These are phyloP conservation scores for Pulveroboletus sp. DNA, from an alignment of 768 basidiomycete species.

Conservation along the genomic window DNA sequence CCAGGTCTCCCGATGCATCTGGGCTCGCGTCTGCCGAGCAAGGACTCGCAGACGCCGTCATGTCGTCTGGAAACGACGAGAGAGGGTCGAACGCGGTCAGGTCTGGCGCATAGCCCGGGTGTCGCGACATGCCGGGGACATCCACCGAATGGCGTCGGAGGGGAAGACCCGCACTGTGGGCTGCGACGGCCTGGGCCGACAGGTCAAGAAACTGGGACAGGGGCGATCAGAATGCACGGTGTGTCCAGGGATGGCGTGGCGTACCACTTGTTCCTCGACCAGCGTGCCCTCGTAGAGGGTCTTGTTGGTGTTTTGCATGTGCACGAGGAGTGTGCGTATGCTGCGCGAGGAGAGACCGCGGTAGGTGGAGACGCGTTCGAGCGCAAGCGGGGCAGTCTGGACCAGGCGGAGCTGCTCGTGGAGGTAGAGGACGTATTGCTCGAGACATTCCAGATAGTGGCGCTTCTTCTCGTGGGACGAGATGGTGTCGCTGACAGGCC, in stretches of 20 bases:
- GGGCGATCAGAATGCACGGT: not conserved
- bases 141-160: slow-evolving; percentile 33
- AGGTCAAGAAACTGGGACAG: slow-evolving; percentile 27
- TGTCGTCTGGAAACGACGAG: slow-evolving; percentile 14
- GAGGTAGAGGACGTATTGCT: slow-evolving; percentile 65
- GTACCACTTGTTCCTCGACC: slow-evolving; percentile 56
- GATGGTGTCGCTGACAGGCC: slow-evolving; percentile 57
- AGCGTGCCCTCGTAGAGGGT: slow-evolving; percentile 49
- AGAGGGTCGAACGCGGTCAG: slow-evolving; percentile 17
- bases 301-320: slow-evolving; percentile 59
- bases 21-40: slow-evolving; percentile 20
- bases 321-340: slow-evolving; percentile 67
- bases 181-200: slow-evolving; percentile 26
- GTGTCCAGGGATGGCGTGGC: not conserved
- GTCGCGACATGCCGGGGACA: slow-evolving; percentile 13
- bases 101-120: slow-evolving; percentile 5
- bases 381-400: slow-evolving; percentile 41
- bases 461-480: slow-evolving; percentile 79
- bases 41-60: slow-evolving; percentile 22
- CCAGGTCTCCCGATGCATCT: slow-evolving; percentile 18
- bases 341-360: slow-evolving; percentile 61
- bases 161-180: slow-evolving; percentile 23
- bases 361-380: slow-evolving; percentile 51
- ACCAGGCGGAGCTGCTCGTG: slow-evolving; percentile 58
- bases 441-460: slow-evolving; percentile 69